phyloP scores from a whole-genome alignment of 805 yeast species.

The Wickerhamiella sergipiensis region DNA sequence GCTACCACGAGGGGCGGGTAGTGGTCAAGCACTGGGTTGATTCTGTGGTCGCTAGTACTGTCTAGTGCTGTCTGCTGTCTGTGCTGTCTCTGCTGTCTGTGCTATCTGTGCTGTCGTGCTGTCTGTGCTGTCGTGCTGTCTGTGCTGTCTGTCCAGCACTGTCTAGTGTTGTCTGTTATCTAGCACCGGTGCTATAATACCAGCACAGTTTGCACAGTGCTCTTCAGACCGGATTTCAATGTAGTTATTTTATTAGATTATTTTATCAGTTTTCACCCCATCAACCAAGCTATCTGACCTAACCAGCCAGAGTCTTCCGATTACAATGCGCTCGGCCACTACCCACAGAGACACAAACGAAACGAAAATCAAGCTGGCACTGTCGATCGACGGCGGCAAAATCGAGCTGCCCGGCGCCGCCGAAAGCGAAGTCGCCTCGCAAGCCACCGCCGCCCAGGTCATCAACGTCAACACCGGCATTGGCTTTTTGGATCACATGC shows the following conservation, averaged over 20 bases:
- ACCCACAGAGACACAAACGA: slow-evolving; percentile 76
- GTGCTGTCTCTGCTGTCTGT: neutral
- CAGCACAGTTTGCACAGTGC: too few species aligned
- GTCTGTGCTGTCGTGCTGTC: too few species aligned
- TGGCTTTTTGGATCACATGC: slow-evolving; percentile 94
- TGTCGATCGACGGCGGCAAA: slow-evolving; percentile 77
- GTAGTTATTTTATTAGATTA: neutral
- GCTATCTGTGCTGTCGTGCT: too few species aligned
- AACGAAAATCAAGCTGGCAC: slow-evolving; percentile 77
- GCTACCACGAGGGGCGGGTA: slow-evolving; percentile 54
- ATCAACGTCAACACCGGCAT: slow-evolving; percentile 81
- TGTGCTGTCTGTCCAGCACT: too few species aligned
- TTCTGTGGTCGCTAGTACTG: slow-evolving; percentile 24
- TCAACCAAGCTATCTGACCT: too few species aligned
- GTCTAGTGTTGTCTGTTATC: too few species aligned
- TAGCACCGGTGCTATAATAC: too few species aligned
- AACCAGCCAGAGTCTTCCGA: too few species aligned
- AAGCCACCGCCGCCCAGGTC: slow-evolving; percentile 53
- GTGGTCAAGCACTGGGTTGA: slow-evolving; percentile 54
- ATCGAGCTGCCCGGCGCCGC: slow-evolving; percentile 47
- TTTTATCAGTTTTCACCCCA: too few species aligned
- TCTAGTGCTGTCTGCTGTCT: neutral
- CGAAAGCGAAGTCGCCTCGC: slow-evolving; percentile 39
- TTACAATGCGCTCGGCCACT: slow-evolving; percentile 27
- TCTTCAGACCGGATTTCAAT: too few species aligned